A percentile compares a stretch with the other conserved stretches of the same genome.
Conservation (phyloP, 352 stramenopile species). For the Globisporangium heterothallicum region DNA sequence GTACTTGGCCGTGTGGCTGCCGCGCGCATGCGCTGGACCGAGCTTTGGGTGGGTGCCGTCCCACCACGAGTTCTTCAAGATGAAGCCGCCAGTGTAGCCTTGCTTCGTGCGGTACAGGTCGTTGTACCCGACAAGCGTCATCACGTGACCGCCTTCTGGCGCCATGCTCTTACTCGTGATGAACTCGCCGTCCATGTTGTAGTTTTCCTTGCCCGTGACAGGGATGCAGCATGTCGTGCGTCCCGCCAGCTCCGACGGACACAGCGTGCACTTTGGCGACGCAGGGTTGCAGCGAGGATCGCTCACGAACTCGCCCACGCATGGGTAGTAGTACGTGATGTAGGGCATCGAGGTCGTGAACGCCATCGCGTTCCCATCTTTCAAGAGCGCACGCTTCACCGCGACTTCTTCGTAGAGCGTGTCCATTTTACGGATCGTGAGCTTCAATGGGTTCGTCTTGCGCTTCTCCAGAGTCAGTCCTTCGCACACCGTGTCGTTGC, state of each 20-base stretch:
- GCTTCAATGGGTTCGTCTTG: constrained; percentile 36
- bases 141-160: constrained; percentile 51
- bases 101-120: constrained; percentile 55
- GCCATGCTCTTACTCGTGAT: constrained; percentile 48
- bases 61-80: constrained; percentile 78
- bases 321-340: constrained; percentile 61
- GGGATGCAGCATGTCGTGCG: constrained; percentile 57
- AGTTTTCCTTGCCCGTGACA: constrained; percentile 31
- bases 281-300: constrained; percentile 51
- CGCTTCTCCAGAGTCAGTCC: constrained; percentile 31
- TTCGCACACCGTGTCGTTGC: constrained; percentile 43
- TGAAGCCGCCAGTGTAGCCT: constrained; percentile 58
- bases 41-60: constrained; percentile 55
- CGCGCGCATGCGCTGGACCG: constrained; percentile 48
- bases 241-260: constrained; percentile 36
- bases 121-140: constrained; percentile 71
- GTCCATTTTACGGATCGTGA: constrained; percentile 43
- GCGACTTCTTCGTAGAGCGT: constrained; percentile 30
- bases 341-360: constrained; percentile 53
- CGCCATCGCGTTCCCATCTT: constrained; percentile 37
- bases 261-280: constrained; percentile 43
- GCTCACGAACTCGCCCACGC: constrained; percentile 36
- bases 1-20: constrained; percentile 65
- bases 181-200: constrained; percentile 69
- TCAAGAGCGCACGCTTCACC: constrained; percentile 41